These are phyloP conservation scores for Orbilia javanica DNA, from an alignment of 2,329 filamentous ascomycete genomes.

Conservation along the genomic window DNA sequence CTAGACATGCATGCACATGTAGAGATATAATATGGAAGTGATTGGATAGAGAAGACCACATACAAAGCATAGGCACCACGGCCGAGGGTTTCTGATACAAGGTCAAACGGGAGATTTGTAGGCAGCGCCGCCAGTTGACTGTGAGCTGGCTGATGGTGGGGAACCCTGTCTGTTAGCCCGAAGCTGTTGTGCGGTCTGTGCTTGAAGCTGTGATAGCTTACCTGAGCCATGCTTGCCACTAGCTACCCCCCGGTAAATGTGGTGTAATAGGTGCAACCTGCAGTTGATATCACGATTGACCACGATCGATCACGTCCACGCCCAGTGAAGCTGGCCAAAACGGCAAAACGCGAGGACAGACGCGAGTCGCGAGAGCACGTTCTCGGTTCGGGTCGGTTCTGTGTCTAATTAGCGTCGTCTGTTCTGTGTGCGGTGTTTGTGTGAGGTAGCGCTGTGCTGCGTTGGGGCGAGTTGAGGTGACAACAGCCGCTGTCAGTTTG, in stretches of 20 bases:
- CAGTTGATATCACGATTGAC: conserved; percentile 65
- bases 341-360: conserved; percentile 3
- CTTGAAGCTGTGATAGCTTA: conserved; percentile 10
- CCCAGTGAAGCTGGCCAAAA: not conserved
- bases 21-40: no score
- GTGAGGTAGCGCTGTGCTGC: not conserved
- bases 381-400: no score
- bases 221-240: conserved; percentile 29
- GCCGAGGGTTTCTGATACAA: conserved; percentile 96
- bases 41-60: conserved; percentile 63
- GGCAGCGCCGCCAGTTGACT: conserved; percentile 86
- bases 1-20: no score
- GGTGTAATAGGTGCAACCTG: conserved; percentile 70
- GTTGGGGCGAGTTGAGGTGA: conserved; percentile 43
- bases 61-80: conserved; percentile 98
- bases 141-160: conserved; percentile 47
- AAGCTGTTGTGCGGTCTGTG: not conserved
- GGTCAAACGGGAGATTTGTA: conserved; percentile 85
- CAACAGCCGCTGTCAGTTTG: conserved; percentile 44
- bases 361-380: conserved; percentile 9
- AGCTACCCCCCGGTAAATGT: not conserved
- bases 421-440: not conserved
- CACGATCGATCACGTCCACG: not conserved
- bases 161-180: not conserved
- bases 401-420: no score